Percentiles rank a stretch among this genome's conserved stretches.
Conservation (phyloP, 2,329 filamentous ascomycete species). For the Neocatenulostroma microsporum region DNA sequence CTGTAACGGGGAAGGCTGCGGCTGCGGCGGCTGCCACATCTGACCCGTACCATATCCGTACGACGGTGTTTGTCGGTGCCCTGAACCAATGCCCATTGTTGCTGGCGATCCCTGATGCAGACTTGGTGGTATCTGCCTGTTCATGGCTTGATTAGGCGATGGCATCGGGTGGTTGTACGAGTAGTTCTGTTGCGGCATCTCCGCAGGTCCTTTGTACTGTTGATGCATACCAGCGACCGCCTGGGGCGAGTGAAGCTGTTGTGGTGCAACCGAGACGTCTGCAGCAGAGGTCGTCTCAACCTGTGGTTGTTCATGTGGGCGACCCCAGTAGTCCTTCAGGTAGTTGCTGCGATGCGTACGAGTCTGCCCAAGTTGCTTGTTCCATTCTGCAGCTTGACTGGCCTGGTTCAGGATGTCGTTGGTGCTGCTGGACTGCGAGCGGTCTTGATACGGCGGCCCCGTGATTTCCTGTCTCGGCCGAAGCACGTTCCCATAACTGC, state of each 20-base stretch:
- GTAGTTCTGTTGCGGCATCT: constrained; percentile 58
- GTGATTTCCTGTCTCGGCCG: constrained; percentile 84
- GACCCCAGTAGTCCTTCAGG: constrained; percentile 71
- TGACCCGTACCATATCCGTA: constrained; percentile 40
- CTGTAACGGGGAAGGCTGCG: constrained; percentile 42
- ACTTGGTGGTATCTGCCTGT: constrained; percentile 46
- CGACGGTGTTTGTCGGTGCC: constrained; percentile 36
- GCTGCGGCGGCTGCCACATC: constrained; percentile 43
- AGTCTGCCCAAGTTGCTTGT: constrained; percentile 72
- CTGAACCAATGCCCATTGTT: constrained; percentile 38
- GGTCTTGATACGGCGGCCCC: constrained; percentile 80
- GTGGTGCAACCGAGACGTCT: constrained; percentile 33
- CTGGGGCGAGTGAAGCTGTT: constrained; percentile 42
- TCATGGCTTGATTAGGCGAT: constrained; percentile 63
- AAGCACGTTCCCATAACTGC: constrained; percentile 76
- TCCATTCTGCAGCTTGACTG: constrained; percentile 82
- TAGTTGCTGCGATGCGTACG: constrained; percentile 72
- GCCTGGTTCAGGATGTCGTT: constrained; percentile 79
- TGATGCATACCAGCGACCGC: constrained; percentile 43
- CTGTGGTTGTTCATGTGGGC: constrained; percentile 65
- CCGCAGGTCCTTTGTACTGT: too few relatives aligned
- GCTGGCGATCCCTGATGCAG: constrained; percentile 60
- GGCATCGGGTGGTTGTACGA: constrained; percentile 66
- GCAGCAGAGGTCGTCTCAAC: constrained; percentile 30
- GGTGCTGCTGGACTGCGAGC: constrained; percentile 66